Evolutionary conservation across 352 stramenopile genomes (phyloP).

Genomic region (Phytophthora ramorum): DNA sequence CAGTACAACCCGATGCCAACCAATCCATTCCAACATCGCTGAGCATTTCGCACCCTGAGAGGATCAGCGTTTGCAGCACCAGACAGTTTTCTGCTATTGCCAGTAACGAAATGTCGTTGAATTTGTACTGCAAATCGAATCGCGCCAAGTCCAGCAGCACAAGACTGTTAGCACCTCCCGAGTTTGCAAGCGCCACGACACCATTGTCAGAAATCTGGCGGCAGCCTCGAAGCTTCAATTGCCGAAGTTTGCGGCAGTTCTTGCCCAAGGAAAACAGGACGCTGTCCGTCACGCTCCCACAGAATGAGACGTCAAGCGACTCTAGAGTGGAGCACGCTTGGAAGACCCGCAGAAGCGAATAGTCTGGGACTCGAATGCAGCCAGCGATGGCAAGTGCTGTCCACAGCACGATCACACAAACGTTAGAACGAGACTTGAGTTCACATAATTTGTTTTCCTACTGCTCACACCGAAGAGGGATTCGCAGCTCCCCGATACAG

Average conservation of each 20-base stretch:
- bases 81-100: conserved; percentile 71
- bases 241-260: conserved; percentile 61
- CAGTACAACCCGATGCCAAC: conserved; percentile 84
- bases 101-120: conserved; percentile 92
- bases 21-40: conserved; percentile 94
- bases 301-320: conserved; percentile 84
- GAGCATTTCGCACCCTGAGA: conserved; percentile 91
- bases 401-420: conserved; percentile 1
- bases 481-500: conserved; percentile 60
- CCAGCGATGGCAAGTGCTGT: conserved; percentile 73
- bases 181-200: conserved; percentile 79
- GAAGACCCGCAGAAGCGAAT: conserved; percentile 85
- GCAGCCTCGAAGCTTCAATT: conserved; percentile 83
- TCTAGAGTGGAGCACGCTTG: conserved; percentile 72
- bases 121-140: conserved; percentile 91
- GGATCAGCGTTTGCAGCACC: conserved; percentile 54
- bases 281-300: conserved; percentile 77
- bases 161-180: conserved; percentile 60
- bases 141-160: conserved; percentile 82
- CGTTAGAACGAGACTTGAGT: background rate
- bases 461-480: conserved; percentile 59
- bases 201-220: conserved; percentile 89
- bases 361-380: conserved; percentile 79
- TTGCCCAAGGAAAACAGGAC: conserved; percentile 78
- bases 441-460: background rate